phyloP scores from a whole-genome alignment of 345 rosid species.

The Carallia pectinifolia region DNA sequence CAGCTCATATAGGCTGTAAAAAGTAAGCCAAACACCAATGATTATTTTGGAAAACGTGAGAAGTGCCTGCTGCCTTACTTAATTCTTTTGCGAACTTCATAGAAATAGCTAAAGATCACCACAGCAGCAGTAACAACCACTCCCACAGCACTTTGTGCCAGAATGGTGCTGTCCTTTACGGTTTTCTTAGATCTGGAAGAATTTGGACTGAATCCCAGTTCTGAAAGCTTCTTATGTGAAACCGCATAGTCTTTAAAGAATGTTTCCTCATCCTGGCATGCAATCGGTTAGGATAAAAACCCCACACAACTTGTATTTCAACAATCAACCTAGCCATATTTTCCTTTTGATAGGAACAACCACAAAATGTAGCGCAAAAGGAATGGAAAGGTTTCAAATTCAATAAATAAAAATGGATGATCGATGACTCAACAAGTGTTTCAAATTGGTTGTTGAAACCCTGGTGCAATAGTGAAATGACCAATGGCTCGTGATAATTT shows the following conservation, averaged over 20 bases:
- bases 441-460: background rate
- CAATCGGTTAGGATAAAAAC: background rate
- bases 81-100: conserved; percentile 68
- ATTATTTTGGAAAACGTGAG: background rate
- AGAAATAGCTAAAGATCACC: conserved; percentile 71
- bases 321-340: too few relatives aligned
- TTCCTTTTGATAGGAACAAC: too few relatives aligned
- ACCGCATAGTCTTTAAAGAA: conserved; percentile 72
- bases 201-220: conserved; percentile 62
- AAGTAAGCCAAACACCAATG: background rate
- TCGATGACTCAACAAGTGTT: too few relatives aligned
- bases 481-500: background rate
- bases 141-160: conserved; percentile 84
- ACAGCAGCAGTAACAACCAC: conserved; percentile 80
- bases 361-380: too few relatives aligned
- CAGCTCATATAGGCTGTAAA: conserved; percentile 8
- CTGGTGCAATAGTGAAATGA: too few relatives aligned
- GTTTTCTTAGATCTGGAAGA: conserved; percentile 41
- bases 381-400: too few relatives aligned
- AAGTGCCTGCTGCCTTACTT: conserved; percentile 27
- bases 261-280: conserved; percentile 76
- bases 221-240: conserved; percentile 90
- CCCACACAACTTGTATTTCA: too few relatives aligned
- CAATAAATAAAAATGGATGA: too few relatives aligned
- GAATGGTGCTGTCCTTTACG: conserved; percentile 46